Evolutionary conservation across 1,139 yeast species (phyloP).

Genomic region (Petasospora fabianii): DNA sequence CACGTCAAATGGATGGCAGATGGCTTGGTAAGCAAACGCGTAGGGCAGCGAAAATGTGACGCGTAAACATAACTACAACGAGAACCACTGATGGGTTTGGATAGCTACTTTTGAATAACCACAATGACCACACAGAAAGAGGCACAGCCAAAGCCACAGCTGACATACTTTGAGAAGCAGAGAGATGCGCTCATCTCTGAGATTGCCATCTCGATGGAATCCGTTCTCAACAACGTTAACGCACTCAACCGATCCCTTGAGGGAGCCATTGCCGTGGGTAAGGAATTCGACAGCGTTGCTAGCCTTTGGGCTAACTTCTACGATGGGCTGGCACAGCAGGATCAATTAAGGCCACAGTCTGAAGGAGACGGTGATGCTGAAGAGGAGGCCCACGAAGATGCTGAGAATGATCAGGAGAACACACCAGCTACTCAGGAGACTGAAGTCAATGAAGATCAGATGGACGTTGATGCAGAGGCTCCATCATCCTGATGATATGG

Average conservation of each 20-base stretch:
- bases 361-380: neutral
- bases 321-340: constrained; percentile 33
- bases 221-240: constrained; percentile 45
- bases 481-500: neutral
- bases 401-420: neutral
- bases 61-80: constrained; percentile 1
- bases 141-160: constrained; percentile 7
- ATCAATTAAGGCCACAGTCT: constrained; percentile 16
- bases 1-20: no score
- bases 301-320: constrained; percentile 49
- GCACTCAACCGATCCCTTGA: constrained; percentile 49
- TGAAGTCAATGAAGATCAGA: neutral
- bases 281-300: constrained; percentile 50
- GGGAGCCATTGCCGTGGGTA: constrained; percentile 49
- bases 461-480: neutral
- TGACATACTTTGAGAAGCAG: constrained; percentile 40
- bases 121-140: constrained; percentile 7
- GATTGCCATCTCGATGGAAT: constrained; percentile 43
- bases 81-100: no score
- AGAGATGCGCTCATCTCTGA: constrained; percentile 40
- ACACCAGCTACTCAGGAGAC: neutral
- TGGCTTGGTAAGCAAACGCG: no score
- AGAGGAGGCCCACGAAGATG: constrained; percentile 1
- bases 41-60: neutral
- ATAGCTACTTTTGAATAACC: no score